Evolutionary conservation across 1,284 basidiomycete genomes (phyloP), one percentile per base, ranked within the genome.

Genomic region (Heterobasidion irregulare): DNA sequence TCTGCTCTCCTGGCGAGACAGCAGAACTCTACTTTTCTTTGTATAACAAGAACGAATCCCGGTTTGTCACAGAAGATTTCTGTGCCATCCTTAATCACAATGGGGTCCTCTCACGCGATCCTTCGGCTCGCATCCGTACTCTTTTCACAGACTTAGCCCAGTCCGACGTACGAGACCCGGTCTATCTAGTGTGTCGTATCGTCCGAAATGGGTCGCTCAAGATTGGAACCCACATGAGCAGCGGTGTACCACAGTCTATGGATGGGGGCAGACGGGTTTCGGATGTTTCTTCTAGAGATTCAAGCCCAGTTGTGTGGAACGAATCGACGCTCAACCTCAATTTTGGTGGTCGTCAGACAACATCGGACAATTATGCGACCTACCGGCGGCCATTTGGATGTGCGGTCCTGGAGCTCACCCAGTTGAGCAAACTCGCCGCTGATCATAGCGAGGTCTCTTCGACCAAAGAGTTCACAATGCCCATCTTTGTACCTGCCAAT

Each of bases 31-130:
- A 89, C 70, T 97, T 98, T 71, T 94, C 93, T 2, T 78, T 99
- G 6, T 98, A 92, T 78, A 91, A 89, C 70, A 89, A 90, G 64
- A 79, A 82, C 50, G 89, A 92, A 53, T 78, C 78, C 7, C 85
- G 90, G 45, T 98, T 97, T 69, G 81, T 98, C 48, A 96, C 94
- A 0, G 96, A 99, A 69, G 96, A 98, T 19, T 97, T 89, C 66
- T 95, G 91, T 65, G 85, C 86, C 16, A 74, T 96, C 43, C 79
- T 98, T 33, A 95, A 96, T 68, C 92, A 95, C 70, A 91, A 94
- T 58, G 95, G 95, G 8, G 88, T 89, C 26, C 82, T 92, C 9
- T 84, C 88, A 6, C 81, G 88, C 8, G 85, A 94, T 63, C 82
- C 85, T 0, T 70, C 78, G 6, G 76, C 75, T 33, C 81, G 81